Evolutionary conservation across 2,329 filamentous ascomycete species (phyloP).

Genomic region (Sclerotinia trifoliorum): DNA sequence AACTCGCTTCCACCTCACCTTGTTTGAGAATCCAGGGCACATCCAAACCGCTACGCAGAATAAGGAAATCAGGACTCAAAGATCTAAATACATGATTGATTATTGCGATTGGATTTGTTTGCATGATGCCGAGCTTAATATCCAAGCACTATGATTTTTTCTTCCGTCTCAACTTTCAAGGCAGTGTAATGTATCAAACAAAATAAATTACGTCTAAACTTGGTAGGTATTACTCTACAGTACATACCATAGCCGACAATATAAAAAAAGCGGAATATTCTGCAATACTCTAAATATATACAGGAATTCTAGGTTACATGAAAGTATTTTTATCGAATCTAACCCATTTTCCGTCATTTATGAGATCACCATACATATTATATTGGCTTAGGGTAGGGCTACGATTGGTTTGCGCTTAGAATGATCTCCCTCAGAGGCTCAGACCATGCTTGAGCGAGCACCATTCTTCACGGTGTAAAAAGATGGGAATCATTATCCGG

Average conservation of each 20-base stretch:
- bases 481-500: not conserved
- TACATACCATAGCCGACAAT: not conserved
- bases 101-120: not conserved
- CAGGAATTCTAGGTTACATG: not conserved
- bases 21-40: slow-evolving; percentile 27
- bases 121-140: slow-evolving; percentile 4
- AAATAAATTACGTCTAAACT: not conserved
- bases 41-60: not conserved
- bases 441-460: slow-evolving; percentile 8
- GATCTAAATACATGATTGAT: not conserved
- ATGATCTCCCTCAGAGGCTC: not conserved
- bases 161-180: not conserved
- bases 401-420: not conserved
- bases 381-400: not conserved
- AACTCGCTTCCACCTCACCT: slow-evolving; percentile 45
- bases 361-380: slow-evolving; percentile 15
- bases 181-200: not conserved
- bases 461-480: not conserved
- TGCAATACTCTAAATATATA: not conserved
- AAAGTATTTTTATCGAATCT: not conserved
- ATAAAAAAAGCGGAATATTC: not conserved
- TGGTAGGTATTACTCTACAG: no score
- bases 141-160: not conserved
- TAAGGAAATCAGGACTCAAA: not conserved
- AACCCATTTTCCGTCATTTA: not conserved